Base-by-base conservation (phyloP, 805 yeast species). In the Blastobotrys terrestris region DNA sequence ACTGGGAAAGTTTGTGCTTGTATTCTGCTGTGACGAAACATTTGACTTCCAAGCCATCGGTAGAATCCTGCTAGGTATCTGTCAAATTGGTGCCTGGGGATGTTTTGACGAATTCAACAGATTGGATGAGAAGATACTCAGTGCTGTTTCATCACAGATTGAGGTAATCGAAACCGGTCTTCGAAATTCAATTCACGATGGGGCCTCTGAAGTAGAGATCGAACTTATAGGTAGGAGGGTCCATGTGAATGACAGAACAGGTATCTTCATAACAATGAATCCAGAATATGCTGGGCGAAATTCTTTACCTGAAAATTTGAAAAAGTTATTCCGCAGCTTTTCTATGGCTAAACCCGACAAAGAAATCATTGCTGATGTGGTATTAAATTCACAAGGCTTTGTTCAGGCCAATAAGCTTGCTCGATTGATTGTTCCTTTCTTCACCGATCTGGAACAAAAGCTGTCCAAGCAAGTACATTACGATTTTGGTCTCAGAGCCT, bases 81-180 rank as follows among this genome's bases (percentile, higher is more conserved):
- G 91, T 55, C 82, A 82, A 55, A 79, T 89, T 4, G 96, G 96
- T 0, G 84, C 90, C 0, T 92, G 96, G 96, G 95, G 91, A 3
- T 92, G 98, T 67, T 92, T 92, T 69, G 98, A 92, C 66, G 98
- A 92, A 66, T 91, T 92, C 63, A 92, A 92, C 63, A 74, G 98
- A 56, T 74, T 92, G 31, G 84, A 81, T 41, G 79, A 78, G 53
- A 76, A 75, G 13, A 84, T 84, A 54, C 70, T 92, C 47, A 88
- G 96, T 68, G 91, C 97, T 0, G 85, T 89, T 0, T 84, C 97
- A 0, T 80, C 92, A 0, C 88, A 84, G 60, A 76, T 92, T 21
- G 95, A 85, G 58, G 71, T 67, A 22, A 86, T 90, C 40, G 92
- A 88, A 61, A 58, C 63, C 4, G 84, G 84, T 0, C 62, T 86